phyloP scores from a whole-genome alignment of 176 grass and related monocot species.

The Triticum aestivum region IWGSC_CS_RefSeq_v2.1 NC_057796.1:38092249-38092748 shows the following conservation, averaged over 20 bases:
- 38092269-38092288: slow-evolving; percentile 20
- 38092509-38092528: neutral
- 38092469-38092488: neutral
- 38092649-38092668: no score
- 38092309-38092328: neutral
- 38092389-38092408: neutral
- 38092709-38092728: no score
- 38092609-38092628: no score
- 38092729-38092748: no score
- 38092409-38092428: neutral
- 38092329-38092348: neutral
- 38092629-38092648: no score
- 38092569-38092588: no score
- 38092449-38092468: neutral
- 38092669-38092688: no score
- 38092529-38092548: neutral
- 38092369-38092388: neutral
- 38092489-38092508: neutral
- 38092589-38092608: no score
- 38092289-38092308: neutral
- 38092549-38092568: no score
- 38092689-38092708: no score
- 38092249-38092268: slow-evolving; percentile 7
- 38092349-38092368: neutral
- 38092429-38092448: neutral